Evolutionary conservation across 441 rosid genomes (phyloP).

Genomic region (Brassica balearica): DNA sequence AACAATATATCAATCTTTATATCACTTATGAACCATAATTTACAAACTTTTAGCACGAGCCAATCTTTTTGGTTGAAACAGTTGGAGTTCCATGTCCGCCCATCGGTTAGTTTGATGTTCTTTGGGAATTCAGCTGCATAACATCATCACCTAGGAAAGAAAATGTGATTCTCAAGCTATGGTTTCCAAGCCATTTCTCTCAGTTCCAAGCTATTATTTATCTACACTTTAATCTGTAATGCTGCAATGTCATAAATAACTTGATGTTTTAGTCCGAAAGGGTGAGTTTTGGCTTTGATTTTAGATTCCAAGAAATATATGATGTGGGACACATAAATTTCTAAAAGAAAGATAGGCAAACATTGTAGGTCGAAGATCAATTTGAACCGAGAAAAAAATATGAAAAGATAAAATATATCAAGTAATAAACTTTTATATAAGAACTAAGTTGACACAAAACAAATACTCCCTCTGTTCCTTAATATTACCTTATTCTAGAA

Average conservation of each 20-base stretch:
- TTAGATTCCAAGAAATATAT: neutral
- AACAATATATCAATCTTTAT: too few species aligned
- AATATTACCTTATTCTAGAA: too few species aligned
- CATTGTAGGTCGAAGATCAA: neutral
- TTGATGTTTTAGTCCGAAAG: neutral
- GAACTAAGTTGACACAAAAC: too few species aligned
- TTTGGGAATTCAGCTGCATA: neutral
- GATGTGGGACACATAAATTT: neutral
- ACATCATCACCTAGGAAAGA: neutral
- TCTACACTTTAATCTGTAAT: neutral
- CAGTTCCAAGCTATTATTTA: neutral
- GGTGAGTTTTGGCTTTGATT: neutral
- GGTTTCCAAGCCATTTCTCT: neutral
- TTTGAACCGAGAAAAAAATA: too few species aligned
- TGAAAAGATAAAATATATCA: too few species aligned
- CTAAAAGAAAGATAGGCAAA: neutral
- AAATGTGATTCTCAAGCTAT: neutral
- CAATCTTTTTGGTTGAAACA: too few species aligned
- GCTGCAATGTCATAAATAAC: neutral
- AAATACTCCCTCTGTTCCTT: too few species aligned
- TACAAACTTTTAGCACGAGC: too few species aligned
- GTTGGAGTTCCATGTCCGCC: too few species aligned
- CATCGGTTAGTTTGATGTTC: too few species aligned
- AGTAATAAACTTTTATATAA: too few species aligned
- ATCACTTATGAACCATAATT: too few species aligned